These are phyloP conservation scores for Tetradesmus lagerheimii DNA, from an alignment of 139 green algal species.

Conservation along the genomic window DNA sequence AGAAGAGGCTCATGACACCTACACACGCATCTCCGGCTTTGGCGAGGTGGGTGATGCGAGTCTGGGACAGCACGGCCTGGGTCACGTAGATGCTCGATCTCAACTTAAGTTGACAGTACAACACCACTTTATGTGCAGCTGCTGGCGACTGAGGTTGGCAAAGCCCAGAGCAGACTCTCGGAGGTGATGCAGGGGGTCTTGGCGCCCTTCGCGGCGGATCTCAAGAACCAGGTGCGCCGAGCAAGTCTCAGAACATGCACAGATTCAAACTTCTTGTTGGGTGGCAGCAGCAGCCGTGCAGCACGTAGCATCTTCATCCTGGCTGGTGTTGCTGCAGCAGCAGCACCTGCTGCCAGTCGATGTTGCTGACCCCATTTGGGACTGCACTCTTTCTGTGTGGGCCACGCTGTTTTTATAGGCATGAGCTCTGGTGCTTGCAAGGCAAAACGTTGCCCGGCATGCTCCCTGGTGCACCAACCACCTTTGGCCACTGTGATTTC, in stretches of 20 bases:
- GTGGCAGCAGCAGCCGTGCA: not conserved
- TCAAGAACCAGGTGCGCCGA: not conserved
- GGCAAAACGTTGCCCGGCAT: not conserved
- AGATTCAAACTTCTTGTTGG: not conserved
- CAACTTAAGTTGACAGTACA: not conserved
- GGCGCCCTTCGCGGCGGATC: not conserved
- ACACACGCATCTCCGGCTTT: not conserved
- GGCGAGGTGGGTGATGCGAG: not conserved
- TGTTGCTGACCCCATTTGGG: too few species aligned
- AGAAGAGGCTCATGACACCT: not conserved
- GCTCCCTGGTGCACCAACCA: too few species aligned
- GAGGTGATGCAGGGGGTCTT: constrained; percentile 24
- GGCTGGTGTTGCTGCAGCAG: not conserved
- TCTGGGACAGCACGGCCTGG: not conserved
- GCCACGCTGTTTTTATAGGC: too few species aligned
- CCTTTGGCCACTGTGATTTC: too few species aligned
- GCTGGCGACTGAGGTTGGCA: not conserved
- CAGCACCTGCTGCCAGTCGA: not conserved
- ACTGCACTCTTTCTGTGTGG: too few species aligned
- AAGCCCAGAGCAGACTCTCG: not conserved
- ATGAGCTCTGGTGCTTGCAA: not conserved
- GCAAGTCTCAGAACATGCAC: not conserved
- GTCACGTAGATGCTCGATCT: not conserved
- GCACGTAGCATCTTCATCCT: not conserved
- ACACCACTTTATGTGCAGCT: not conserved